Conservation (phyloP, 768 basidiomycete genomes). For the Cyathus striatus region DNA sequence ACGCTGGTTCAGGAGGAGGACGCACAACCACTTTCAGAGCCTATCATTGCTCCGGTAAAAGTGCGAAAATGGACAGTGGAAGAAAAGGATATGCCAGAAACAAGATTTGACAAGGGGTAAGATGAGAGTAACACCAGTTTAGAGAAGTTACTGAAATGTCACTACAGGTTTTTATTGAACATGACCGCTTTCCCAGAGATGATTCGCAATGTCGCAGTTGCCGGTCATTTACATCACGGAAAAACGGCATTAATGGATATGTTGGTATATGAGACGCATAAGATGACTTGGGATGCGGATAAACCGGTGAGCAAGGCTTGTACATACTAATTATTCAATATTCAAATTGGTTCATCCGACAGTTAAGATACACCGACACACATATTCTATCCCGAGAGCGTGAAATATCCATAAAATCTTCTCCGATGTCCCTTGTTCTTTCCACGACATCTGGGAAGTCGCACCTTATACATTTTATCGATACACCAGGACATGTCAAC, state of each 20-base stretch:
- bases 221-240: constrained; percentile 96
- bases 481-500: constrained; percentile 98
- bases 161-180: constrained; percentile 86
- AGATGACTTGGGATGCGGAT: constrained; percentile 90
- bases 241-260: constrained; percentile 97
- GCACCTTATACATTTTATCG: constrained; percentile 88
- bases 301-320: constrained; percentile 53
- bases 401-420: constrained; percentile 93
- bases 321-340: not conserved
- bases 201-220: constrained; percentile 93
- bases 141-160: too few species aligned
- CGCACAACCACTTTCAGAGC: constrained; percentile 89
- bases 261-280: constrained; percentile 96
- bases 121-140: too few species aligned
- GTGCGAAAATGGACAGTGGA: constrained; percentile 92
- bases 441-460: constrained; percentile 87
- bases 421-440: constrained; percentile 91
- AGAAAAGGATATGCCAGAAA: constrained; percentile 93
- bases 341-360: constrained; percentile 6
- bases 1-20: constrained; percentile 98
- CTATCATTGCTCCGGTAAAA: constrained; percentile 93
- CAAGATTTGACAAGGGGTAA: constrained; percentile 95
- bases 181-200: constrained; percentile 90
- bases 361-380: constrained; percentile 96
- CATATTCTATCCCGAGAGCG: constrained; percentile 86